Percentiles rank a stretch among this genome's conserved stretches.
These are phyloP conservation scores for Alternaria ethzedia DNA, from an alignment of 2,329 filamentous ascomycete genomes.

Conservation along the genomic window DNA sequence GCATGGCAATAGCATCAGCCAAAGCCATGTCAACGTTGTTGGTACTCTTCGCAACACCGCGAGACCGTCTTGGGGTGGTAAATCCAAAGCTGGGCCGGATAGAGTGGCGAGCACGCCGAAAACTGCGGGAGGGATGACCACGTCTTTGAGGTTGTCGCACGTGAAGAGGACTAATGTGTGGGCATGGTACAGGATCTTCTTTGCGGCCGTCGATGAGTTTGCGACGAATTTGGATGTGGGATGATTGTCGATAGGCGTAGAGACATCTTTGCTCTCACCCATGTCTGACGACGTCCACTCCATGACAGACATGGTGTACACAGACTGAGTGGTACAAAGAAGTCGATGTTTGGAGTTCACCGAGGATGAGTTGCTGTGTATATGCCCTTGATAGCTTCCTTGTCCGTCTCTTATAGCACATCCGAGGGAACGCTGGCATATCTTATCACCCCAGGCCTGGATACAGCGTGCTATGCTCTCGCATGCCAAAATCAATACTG, in stretches of 20 bases:
- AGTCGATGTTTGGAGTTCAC: not conserved
- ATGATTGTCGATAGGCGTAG: not conserved
- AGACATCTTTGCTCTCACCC: not conserved
- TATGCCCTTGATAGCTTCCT: too few species aligned
- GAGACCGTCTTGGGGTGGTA: slow-evolving; percentile 9
- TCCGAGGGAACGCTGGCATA: not conserved
- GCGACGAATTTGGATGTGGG: not conserved
- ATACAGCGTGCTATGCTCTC: too few species aligned
- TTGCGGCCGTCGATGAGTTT: not conserved
- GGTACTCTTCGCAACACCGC: slow-evolving; percentile 8
- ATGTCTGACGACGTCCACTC: not conserved
- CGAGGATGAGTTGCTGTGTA: not conserved
- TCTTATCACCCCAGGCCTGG: too few species aligned
- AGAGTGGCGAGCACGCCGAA: slow-evolving; percentile 15
- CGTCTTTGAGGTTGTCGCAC: slow-evolving; percentile 11
- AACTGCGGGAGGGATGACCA: slow-evolving; percentile 17
- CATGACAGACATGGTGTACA: not conserved
- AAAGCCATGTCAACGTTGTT: slow-evolving; percentile 26
- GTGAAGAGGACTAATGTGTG: slow-evolving; percentile 13
- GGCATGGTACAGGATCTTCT: not conserved
- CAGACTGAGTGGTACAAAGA: not conserved
- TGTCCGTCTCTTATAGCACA: not conserved
- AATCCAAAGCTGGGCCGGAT: slow-evolving; percentile 10
- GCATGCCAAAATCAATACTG: too few species aligned
- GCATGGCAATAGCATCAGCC: slow-evolving; percentile 50